These are phyloP conservation scores for Alternaria incomplexa DNA, from an alignment of 2,329 filamentous ascomycete genomes.

Conservation along the genomic window DNA sequence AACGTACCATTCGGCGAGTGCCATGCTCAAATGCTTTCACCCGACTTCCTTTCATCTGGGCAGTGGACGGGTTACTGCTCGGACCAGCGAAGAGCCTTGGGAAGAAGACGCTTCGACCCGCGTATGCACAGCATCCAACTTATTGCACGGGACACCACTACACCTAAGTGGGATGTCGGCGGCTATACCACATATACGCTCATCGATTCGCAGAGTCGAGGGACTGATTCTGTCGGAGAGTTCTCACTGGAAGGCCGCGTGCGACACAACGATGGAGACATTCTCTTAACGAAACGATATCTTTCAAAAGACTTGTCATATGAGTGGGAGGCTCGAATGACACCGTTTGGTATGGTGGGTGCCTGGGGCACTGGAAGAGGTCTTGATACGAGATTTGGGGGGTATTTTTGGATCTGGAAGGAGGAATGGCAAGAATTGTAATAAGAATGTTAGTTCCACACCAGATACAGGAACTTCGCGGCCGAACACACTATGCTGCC, in stretches of 20 bases:
- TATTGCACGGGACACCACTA: background rate
- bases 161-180: background rate
- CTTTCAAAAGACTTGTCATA: slow-evolving; percentile 6
- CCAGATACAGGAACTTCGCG: background rate
- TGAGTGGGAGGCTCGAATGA: slow-evolving; percentile 24
- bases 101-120: slow-evolving; percentile 9
- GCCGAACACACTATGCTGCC: background rate
- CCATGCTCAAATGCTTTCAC: slow-evolving; percentile 25
- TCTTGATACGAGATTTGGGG: slow-evolving; percentile 15
- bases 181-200: background rate
- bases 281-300: slow-evolving; percentile 24
- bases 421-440: slow-evolving; percentile 23
- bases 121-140: slow-evolving; percentile 22
- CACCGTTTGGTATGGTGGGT: slow-evolving; percentile 34
- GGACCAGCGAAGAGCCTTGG: slow-evolving; percentile 12
- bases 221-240: slow-evolving; percentile 17
- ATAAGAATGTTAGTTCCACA: background rate
- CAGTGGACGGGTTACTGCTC: slow-evolving; percentile 25
- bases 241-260: slow-evolving; percentile 25
- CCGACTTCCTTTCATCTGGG: slow-evolving; percentile 19
- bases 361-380: slow-evolving; percentile 15
- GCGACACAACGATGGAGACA: slow-evolving; percentile 16
- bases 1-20: slow-evolving; percentile 15
- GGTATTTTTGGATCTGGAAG: slow-evolving; percentile 38
- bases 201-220: slow-evolving; percentile 16